Evolutionary conservation across 2,329 filamentous ascomycete genomes (phyloP).

Genomic region (Endoconidiophora laricicola): DNA sequence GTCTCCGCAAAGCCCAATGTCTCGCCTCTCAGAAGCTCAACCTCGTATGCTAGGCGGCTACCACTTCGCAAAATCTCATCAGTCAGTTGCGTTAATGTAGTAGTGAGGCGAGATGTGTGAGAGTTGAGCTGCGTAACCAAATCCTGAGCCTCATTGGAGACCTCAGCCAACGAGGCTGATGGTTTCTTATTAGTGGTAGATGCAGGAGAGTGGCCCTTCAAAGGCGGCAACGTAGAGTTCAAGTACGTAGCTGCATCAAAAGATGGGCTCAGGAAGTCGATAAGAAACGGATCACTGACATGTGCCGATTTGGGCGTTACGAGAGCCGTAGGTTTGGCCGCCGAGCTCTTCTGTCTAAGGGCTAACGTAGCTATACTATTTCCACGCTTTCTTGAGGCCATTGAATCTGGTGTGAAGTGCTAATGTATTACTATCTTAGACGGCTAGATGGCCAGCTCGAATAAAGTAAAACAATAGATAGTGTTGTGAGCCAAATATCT

Average conservation of each 20-base stretch:
- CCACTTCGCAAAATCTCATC: constrained; percentile 89
- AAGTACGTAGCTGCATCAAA: constrained; percentile 81
- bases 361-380: constrained; percentile 6
- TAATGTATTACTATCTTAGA: not conserved
- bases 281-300: constrained; percentile 54
- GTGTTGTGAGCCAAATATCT: not conserved
- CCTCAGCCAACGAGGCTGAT: constrained; percentile 43
- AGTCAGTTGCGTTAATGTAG: constrained; percentile 70
- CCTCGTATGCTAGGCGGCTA: constrained; percentile 79
- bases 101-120: constrained; percentile 69
- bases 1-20: constrained; percentile 65
- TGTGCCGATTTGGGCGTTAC: constrained; percentile 40
- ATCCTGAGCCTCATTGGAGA: constrained; percentile 66
- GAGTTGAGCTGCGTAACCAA: constrained; percentile 78
- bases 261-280: constrained; percentile 54
- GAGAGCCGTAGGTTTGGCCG: constrained; percentile 13
- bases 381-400: constrained; percentile 10
- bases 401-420: not conserved
- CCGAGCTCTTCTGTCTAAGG: constrained; percentile 5
- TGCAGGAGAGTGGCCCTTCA: constrained; percentile 25
- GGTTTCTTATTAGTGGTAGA: constrained; percentile 9
- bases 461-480: not conserved
- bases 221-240: constrained; percentile 58
- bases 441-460: not conserved
- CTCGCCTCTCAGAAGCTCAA: constrained; percentile 83